A percentile compares a stretch with the other conserved stretches of the same genome.
Conservation (phyloP, 2,329 filamentous ascomycete species). For the Phialemonium atrogriseum region DNA sequence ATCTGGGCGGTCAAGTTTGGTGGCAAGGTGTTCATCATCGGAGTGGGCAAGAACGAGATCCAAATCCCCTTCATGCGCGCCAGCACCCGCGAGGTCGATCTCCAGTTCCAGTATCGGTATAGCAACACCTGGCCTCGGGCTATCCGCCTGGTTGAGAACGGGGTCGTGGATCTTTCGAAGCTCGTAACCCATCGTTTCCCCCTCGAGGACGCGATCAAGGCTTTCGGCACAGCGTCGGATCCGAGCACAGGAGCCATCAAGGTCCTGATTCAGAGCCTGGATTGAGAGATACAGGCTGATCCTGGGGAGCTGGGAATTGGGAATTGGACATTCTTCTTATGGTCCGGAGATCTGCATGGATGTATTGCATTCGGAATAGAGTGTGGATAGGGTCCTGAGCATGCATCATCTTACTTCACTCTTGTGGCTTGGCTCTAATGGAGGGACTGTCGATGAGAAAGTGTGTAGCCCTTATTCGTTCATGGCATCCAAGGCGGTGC, state of each 20-base stretch:
- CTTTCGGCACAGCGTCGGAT: conserved; percentile 82
- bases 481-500: too few species aligned
- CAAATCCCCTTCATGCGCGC: conserved; percentile 92
- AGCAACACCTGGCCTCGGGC: conserved; percentile 93
- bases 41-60: conserved; percentile 92
- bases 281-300: conserved; percentile 22
- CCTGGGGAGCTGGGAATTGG: neutral
- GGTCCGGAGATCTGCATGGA: too few species aligned
- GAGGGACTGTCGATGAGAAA: too few species aligned
- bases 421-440: too few species aligned
- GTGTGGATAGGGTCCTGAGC: too few species aligned
- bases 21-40: conserved; percentile 94
- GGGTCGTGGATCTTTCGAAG: conserved; percentile 70
- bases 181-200: conserved; percentile 83
- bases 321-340: neutral
- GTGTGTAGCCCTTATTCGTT: too few species aligned
- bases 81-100: conserved; percentile 83
- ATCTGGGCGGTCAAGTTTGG: conserved; percentile 92
- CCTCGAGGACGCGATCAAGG: conserved; percentile 79
- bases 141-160: conserved; percentile 78
- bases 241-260: conserved; percentile 95
- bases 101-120: conserved; percentile 96
- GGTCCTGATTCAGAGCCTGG: conserved; percentile 78
- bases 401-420: too few species aligned
- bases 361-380: too few species aligned